Evolutionary conservation across 1,284 basidiomycete genomes (phyloP).

Genomic region (Grifola frondosa): DNA sequence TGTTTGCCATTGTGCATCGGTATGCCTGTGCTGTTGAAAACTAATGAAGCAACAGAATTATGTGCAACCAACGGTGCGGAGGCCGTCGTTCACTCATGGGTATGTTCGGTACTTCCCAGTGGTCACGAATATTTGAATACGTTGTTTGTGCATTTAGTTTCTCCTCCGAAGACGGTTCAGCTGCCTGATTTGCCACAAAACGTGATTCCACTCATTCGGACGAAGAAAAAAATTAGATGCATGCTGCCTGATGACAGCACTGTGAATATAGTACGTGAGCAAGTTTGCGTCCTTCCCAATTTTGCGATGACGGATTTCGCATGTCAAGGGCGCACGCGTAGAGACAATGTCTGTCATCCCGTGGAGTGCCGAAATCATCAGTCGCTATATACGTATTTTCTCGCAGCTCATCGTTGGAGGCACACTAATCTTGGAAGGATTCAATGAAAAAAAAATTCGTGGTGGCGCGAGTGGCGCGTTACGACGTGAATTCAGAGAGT

Average conservation of each 20-base stretch:
- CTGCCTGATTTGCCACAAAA: slow-evolving; percentile 36
- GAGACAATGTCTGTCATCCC: slow-evolving; percentile 34
- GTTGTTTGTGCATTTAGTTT: slow-evolving; percentile 37
- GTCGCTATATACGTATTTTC: slow-evolving; percentile 39
- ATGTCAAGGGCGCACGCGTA: slow-evolving; percentile 39
- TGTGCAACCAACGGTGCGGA: slow-evolving; percentile 44
- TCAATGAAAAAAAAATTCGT: slow-evolving; percentile 24
- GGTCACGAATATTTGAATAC: slow-evolving; percentile 27
- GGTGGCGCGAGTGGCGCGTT: slow-evolving; percentile 18
- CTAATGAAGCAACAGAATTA: slow-evolving; percentile 37
- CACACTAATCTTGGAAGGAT: slow-evolving; percentile 35
- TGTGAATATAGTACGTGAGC: slow-evolving; percentile 26
- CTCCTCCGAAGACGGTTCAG: slow-evolving; percentile 30
- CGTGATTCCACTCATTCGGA: slow-evolving; percentile 36
- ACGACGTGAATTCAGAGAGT: slow-evolving; percentile 31
- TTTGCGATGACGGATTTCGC: slow-evolving; percentile 45
- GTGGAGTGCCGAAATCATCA: slow-evolving; percentile 29
- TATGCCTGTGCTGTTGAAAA: slow-evolving; percentile 40
- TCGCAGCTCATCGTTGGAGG: slow-evolving; percentile 26
- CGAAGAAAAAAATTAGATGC: slow-evolving; percentile 14
- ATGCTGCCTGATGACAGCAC: slow-evolving; percentile 28
- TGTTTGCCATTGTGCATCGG: slow-evolving; percentile 36
- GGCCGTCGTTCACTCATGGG: slow-evolving; percentile 34
- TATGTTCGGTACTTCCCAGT: slow-evolving; percentile 8
- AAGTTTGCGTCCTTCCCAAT: slow-evolving; percentile 37